Base-by-base conservation (phyloP, 2,329 filamentous ascomycete genomes). In the Ilyonectria sp. region DNA sequence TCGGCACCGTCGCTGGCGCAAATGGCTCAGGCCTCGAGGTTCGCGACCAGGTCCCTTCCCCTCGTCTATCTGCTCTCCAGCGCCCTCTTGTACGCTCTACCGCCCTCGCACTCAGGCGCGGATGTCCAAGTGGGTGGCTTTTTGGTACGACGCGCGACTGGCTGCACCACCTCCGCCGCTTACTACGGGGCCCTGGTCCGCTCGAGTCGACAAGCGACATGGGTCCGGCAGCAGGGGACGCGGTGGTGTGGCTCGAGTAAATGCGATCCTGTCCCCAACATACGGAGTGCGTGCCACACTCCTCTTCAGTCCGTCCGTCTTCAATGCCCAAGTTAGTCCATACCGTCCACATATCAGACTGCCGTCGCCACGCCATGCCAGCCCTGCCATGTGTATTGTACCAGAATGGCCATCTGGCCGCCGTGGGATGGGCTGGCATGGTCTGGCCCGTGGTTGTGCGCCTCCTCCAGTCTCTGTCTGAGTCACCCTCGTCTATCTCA, bases 401-500 rank as follows among this genome's bases (percentile, higher is more conserved):
- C 63, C 52, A 57, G 57, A 56, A 50, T 21, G 35, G 57, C 57
- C 31, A 52, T 56, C 23, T 67, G 47, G 64, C 31, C 43, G 54
- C 54, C 60, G 59, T 59, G 60, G 60, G 59, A 67, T 63, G 40
- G 47, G 49, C 31, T 67, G 63, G 49, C 49, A 67, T 67, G 59
- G 64, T 29, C 54, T 59, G 33, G 55, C 40, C 52, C 33, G 19
- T 49, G 26, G 43, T 56, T 55, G 33, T 40, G n/a, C 47, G 23
- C 23, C 31, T 33, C 46, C 13, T n/a, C 52, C 31, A 19, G 19
- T 21, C 35, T 60, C 63, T 62, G 60, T 74, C 70, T 72, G 65
- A 72, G 70, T 71, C 67, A 70, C 67, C 67, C 65, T 73, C 69
- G 69, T 73, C 64, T 72, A 71, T 74, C 73, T 67, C 63, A 68